phyloP scores from a whole-genome alignment of 225 moss, liverwort and hornwort genomes.

The Bryoerythrophyllum caledonicum region DNA sequence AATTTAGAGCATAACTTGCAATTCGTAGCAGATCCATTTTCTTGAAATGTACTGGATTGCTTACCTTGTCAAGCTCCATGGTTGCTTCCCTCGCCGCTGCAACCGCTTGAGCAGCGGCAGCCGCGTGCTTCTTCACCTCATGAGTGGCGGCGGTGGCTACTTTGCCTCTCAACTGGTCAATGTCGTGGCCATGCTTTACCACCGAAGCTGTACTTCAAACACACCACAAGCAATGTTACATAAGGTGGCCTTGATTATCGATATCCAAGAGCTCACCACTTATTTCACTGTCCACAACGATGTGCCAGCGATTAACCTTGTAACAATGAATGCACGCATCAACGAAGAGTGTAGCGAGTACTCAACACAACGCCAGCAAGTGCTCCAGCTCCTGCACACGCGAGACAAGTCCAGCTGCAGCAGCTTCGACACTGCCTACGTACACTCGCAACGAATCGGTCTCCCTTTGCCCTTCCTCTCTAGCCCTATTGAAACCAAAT shows the following conservation, averaged over 20 bases:
- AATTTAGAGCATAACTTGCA: not conserved
- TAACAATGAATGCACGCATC: slow-evolving; percentile 4
- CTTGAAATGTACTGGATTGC: not conserved
- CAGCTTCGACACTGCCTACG: slow-evolving; percentile 76
- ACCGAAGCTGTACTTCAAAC: slow-evolving; percentile 47
- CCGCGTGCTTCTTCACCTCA: slow-evolving; percentile 68
- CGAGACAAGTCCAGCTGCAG: slow-evolving; percentile 73
- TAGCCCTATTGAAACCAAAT: slow-evolving; percentile 49
- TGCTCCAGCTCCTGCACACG: slow-evolving; percentile 84
- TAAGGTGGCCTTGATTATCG: not conserved
- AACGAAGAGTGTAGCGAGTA: slow-evolving; percentile 11
- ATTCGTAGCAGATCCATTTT: not conserved
- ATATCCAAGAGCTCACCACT: not conserved
- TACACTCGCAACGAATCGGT: slow-evolving; percentile 74
- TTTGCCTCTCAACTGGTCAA: slow-evolving; percentile 76
- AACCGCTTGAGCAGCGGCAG: slow-evolving; percentile 69
- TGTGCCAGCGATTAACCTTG: not conserved
- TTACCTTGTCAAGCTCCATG: slow-evolving; percentile 89
- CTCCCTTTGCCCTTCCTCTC: slow-evolving; percentile 73
- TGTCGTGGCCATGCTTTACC: slow-evolving; percentile 58
- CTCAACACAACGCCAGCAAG: slow-evolving; percentile 72
- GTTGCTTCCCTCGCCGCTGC: slow-evolving; percentile 77
- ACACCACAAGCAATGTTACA: slow-evolving; percentile 16
- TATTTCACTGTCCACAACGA: not conserved
- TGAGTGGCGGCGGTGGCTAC: slow-evolving; percentile 67